A percentile compares a stretch with the other conserved stretches of the same genome.
Evolutionary conservation across 106 monocot species (phyloP).

Genomic region (Dioscorea alata): DNA sequence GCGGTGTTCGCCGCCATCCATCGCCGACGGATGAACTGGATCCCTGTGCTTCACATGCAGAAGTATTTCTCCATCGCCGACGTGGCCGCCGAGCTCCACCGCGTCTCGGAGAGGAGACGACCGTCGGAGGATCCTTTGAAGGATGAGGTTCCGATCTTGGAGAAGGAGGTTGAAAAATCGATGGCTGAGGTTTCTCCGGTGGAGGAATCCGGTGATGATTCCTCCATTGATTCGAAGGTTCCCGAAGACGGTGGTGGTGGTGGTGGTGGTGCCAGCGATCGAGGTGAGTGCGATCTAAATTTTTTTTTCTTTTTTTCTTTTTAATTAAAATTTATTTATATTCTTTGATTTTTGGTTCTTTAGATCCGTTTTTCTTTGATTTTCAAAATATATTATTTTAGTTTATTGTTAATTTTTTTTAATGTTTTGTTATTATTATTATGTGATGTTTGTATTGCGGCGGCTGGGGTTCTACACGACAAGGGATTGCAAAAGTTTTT

Average conservation of each 20-base stretch:
- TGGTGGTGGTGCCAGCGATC: not conserved
- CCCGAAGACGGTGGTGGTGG: constrained; percentile 16
- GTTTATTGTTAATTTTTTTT: no score
- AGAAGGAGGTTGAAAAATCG: not conserved
- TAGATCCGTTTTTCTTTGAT: not conserved
- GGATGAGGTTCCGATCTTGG: not conserved
- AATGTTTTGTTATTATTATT: no score
- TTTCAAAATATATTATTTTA: no score
- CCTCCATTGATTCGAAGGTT: constrained; percentile 6
- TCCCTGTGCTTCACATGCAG: constrained; percentile 88
- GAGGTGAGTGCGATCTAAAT: not conserved
- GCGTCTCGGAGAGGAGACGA: not conserved
- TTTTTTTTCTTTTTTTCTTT: no score
- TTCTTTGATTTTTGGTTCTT: not conserved
- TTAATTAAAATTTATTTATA: not conserved
- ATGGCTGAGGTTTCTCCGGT: not conserved
- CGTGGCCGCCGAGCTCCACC: constrained; percentile 48
- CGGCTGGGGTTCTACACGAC: not conserved
- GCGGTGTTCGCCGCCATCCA: constrained; percentile 51
- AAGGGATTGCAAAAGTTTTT: no score
- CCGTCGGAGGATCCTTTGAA: not conserved
- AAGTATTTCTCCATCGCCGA: constrained; percentile 75
- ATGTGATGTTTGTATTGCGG: no score
- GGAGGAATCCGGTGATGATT: constrained; percentile 32
- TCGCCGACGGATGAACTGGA: constrained; percentile 72